Evolutionary conservation across 495 filamentous ascomycete genomes (phyloP), one percentile per base, ranked within the genome.

Genomic region (Penicillium ochrochloron): DNA sequence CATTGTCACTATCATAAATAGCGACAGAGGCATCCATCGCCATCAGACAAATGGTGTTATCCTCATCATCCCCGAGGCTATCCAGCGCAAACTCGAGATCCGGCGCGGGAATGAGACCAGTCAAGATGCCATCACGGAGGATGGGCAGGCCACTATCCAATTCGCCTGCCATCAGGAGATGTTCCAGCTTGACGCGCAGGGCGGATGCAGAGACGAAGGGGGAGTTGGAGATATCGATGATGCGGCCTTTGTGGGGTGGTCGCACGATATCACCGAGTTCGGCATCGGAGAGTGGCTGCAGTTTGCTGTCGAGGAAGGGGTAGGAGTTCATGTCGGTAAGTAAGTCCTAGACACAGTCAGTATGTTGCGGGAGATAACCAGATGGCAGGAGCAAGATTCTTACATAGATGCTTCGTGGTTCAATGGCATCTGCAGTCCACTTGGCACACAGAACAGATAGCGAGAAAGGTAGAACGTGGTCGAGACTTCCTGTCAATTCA

Each of bases 241-340:
- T 80, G 39, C 94, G 85, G 67, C 92, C 86, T 48, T 83, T 81
- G 14, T 91, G 89, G 5, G 89, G 77, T 10, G 88, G 86, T 3
- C 90, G 88, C 6, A 92, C 91, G 50, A 99, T 96, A 59, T 97
- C 94, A 17, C 88, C 89, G 4, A 99, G 83, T 44, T 92, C 88
- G 5, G 88, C 86, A 9, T 93, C 96, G 75, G 96, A 95, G 29
- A 94, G 80, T 5, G 93, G 92, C 54, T 94, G 92, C 57, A 92
- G 85, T 70, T 98, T 99, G 78, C 93, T 96, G 78, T 96, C 92
- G 31, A 99, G 85, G 78, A 93, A 96, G 1, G 95, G 95, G 66
- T 98, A 99, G 11, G 92, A 90, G 75, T 99, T 98, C 89, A 99
- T 92, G 67, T 96, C 92, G 0, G 94, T 97, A 31, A 99, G 82